Evolutionary conservation across 495 filamentous ascomycete genomes (phyloP), one percentile per base, ranked within the genome.

Genomic region (Bombardia bombarda): DNA sequence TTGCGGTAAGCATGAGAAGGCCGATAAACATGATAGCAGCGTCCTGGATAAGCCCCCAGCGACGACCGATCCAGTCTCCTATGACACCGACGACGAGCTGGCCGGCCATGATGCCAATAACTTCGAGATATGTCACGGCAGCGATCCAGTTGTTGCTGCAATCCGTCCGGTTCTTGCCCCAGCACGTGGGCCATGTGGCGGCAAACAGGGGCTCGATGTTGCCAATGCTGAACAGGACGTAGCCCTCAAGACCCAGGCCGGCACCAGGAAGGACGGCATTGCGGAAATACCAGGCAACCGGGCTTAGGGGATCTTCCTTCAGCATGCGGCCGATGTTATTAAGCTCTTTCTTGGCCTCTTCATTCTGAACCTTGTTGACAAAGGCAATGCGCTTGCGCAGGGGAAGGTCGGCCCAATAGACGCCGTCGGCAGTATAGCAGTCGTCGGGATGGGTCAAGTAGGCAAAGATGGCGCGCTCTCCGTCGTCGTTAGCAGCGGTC

Each of bases 141-240:
- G 79, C 71, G 26, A 87, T 61, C 88, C 88, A 94, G 32, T 79
- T 79, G 47, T 67, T 45, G 52, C 80, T 78, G 66, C 89, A 94
- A 30, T 72, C 78, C 3, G 70, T 63, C 43, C 68, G 50, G 4
- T 52, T 50, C 2, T 63, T 67, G 14, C 53, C 69, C 89, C 89
- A 95, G 72, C 89, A 95, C 2, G 51, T 41, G 3, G 77, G 71
- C 71, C 87, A 94, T 13, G 75, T 68, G 5, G 72, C 63, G 44
- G 78, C 52, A 52, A 93, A 87, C 2, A 95, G 69, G 3, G 88
- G 84, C 52, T 78, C 78, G 42, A 94, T 59, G 61, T 90, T 93
- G 54, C 88, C 88, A 49, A 95, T 94, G 42, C 87, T 93, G 76
- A 95, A 95, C 23, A 95, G 76, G 30, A 94, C 87, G 64, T 94